Percentiles rank a stretch among this genome's conserved stretches.
These are phyloP conservation scores for Tolypocladium nubicola DNA, from an alignment of 2,329 filamentous ascomycete genomes.

Conservation along the genomic window DNA sequence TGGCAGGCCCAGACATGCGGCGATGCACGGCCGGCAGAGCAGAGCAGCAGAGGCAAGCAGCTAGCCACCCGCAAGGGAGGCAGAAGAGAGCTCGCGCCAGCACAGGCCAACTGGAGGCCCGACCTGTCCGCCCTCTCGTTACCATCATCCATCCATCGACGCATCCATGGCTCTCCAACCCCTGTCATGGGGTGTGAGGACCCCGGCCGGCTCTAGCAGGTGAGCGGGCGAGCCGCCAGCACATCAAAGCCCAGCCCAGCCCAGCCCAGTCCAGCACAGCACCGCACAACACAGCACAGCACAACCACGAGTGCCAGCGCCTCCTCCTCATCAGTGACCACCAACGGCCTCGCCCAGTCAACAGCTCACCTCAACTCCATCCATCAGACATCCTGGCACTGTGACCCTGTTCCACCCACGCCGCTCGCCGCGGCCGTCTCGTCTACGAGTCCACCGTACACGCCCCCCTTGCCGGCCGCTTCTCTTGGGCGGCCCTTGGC, in stretches of 20 bases:
- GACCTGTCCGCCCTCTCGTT: background rate
- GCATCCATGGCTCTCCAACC: background rate
- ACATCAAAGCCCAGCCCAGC: conserved; percentile 3
- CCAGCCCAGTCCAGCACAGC: conserved; percentile 2
- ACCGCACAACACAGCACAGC: conserved; percentile 9
- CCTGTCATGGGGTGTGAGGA: background rate
- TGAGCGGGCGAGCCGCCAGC: background rate
- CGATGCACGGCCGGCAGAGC: background rate
- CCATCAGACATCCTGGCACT: conserved; percentile 1
- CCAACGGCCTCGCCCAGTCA: background rate
- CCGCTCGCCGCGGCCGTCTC: background rate
- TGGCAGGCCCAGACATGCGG: background rate
- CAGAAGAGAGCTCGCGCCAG: background rate
- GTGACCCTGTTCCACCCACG: conserved; percentile 5
- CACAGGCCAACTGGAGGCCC: conserved; percentile 1
- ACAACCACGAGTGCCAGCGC: conserved; percentile 11
- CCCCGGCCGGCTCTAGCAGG: background rate
- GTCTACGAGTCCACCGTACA: conserved; percentile 1
- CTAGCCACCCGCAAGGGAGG: background rate
- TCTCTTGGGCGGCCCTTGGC: background rate
- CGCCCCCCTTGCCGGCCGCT: background rate
- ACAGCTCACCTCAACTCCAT: conserved; percentile 1
- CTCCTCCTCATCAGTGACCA: background rate
- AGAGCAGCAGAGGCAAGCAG: background rate
- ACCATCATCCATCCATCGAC: background rate